Base-by-base conservation (phyloP, 1,139 yeast genomes). In the Magnusiomyces fungicola region DNA sequence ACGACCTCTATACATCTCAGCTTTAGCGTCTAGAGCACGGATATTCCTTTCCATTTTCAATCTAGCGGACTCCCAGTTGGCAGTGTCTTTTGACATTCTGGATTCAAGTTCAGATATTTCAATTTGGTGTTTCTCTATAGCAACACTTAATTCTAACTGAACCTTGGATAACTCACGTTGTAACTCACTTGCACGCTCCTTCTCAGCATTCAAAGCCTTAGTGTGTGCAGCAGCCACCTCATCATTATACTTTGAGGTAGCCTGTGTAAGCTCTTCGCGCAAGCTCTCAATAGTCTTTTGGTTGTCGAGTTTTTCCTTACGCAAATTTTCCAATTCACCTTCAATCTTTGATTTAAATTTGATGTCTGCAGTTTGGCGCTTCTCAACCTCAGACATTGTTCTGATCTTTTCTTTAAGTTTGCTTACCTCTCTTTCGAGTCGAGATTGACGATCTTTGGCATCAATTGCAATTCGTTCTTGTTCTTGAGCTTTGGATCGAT, bases 401-500 rank as follows among this genome's bases (percentile, higher is more conserved):
- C 32, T 56, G 54, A 16, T 50, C 47, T 51, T 60, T 43, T 49
- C 59, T 50, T 46, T 53, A 18, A 52, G 46, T 33, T 55, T 55
- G 12, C 43, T 34, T 1, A 54, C 52, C n/a, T 58, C 61, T 25
- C 51, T 53, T 40, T 56, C 61, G 7, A 61, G 55, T 34, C 56
- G 51, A 45, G 55, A 55, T 23, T 55, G 56, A 21, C 54, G 53
- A 38, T 51, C 55, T 33, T 54, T 52, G 4, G 60, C 50, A 3
- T 55, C 52, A 9, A 51, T 53, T 21, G 60, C 61, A 18, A 51
- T 51, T 19, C 56, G 58, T 23, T 61, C 64, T 5, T 56, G 43
- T 3, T 64, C 66, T 2, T 58, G 52, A 53, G 82, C 83, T 23
- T 73, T 72, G 5, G 73, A 64, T 50, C 80, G 78, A 45, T 88